Conservation (phyloP, 768 basidiomycete species). For the Lactifluus volemus region DNA sequence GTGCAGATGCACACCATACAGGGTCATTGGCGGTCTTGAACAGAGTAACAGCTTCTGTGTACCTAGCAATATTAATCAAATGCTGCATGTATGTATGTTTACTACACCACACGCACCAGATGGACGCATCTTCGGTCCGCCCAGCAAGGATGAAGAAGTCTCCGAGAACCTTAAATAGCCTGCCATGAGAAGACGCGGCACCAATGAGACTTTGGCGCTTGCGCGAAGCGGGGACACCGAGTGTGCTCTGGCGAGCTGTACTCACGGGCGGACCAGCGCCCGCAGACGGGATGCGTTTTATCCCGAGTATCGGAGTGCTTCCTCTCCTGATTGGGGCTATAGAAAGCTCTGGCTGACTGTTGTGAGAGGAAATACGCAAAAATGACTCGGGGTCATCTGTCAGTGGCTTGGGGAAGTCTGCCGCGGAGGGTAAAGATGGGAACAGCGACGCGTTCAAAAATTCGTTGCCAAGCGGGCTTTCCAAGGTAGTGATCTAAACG, state of each 20-base stretch:
- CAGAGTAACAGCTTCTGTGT: slow-evolving; percentile 73
- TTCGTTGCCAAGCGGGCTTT: slow-evolving; percentile 80
- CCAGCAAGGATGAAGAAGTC: slow-evolving; percentile 87
- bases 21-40: slow-evolving; percentile 68
- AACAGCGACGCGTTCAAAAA: slow-evolving; percentile 65
- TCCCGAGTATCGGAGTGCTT: slow-evolving; percentile 26
- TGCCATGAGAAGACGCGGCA: slow-evolving; percentile 69
- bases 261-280: slow-evolving; percentile 28
- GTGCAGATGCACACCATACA: slow-evolving; percentile 82
- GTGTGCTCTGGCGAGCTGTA: slow-evolving; percentile 43
- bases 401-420: slow-evolving; percentile 52
- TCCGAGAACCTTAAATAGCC: slow-evolving; percentile 80
- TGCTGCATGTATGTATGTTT: slow-evolving; percentile 13
- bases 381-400: slow-evolving; percentile 40
- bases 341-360: slow-evolving; percentile 48
- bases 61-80: slow-evolving; percentile 41
- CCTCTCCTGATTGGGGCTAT: slow-evolving; percentile 21
- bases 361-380: slow-evolving; percentile 39
- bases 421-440: slow-evolving; percentile 49
- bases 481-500: slow-evolving; percentile 61
- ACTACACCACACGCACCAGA: slow-evolving; percentile 48
- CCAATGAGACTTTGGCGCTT: slow-evolving; percentile 59
- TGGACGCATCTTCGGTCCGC: slow-evolving; percentile 68
- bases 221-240: slow-evolving; percentile 38
- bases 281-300: slow-evolving; percentile 49